Conservation (phyloP, 495 filamentous ascomycete species). For the Penicillium ochrochloron region DNA sequence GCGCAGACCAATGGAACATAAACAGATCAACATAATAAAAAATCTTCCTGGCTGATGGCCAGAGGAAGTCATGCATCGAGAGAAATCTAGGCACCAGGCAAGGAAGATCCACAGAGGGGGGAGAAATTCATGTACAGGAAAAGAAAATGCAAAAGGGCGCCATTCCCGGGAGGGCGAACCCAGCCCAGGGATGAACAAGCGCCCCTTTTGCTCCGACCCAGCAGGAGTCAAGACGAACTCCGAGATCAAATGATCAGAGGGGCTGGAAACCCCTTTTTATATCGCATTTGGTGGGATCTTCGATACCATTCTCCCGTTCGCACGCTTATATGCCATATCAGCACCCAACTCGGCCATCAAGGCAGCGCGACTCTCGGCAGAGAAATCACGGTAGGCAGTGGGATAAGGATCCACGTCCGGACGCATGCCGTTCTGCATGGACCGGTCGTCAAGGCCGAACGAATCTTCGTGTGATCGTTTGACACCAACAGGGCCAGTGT, state of each 20-base stretch:
- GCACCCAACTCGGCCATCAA: slow-evolving; percentile 42
- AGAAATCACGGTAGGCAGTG: slow-evolving; percentile 32
- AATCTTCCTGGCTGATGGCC: slow-evolving; percentile 11
- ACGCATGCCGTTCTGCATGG: slow-evolving; percentile 58
- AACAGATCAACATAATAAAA: slow-evolving; percentile 5
- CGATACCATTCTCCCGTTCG: slow-evolving; percentile 46
- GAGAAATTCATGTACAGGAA: slow-evolving; percentile 32
- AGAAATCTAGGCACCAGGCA: slow-evolving; percentile 23
- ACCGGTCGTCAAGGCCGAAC: slow-evolving; percentile 47
- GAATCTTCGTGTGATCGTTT: slow-evolving; percentile 50
- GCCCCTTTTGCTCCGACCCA: neutral
- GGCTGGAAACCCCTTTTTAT: slow-evolving; percentile 1
- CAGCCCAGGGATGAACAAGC: neutral
- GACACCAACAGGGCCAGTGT: slow-evolving; percentile 35
- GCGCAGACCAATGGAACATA: slow-evolving; percentile 15
- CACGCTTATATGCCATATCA: slow-evolving; percentile 57
- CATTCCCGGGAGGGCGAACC: neutral
- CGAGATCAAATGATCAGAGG: neutral
- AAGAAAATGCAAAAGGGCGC: slow-evolving; percentile 19
- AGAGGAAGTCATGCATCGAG: slow-evolving; percentile 17
- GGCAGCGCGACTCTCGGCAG: slow-evolving; percentile 35
- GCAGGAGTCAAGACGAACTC: neutral
- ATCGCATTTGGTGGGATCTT: slow-evolving; percentile 33
- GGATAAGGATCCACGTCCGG: slow-evolving; percentile 45
- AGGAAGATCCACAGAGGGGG: slow-evolving; percentile 12